Conservation (phyloP, 2,329 filamentous ascomycete genomes). For the Epichloe uncinata region DNA sequence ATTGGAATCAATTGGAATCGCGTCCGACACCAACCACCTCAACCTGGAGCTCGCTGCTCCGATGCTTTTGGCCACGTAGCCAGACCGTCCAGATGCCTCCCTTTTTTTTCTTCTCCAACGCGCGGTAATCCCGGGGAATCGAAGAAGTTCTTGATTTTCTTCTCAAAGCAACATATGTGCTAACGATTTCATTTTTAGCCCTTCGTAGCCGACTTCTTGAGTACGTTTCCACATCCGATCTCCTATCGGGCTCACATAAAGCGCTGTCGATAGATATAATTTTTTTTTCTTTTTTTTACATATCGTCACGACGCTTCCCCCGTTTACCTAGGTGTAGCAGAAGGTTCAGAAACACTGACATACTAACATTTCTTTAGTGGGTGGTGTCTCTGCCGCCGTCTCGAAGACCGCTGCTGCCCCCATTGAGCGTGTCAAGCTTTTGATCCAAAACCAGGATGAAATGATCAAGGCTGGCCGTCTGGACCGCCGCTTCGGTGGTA, state of each 20-base stretch:
- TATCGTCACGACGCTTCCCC: not conserved
- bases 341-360: not conserved
- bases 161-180: constrained; percentile 9
- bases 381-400: constrained; percentile 99
- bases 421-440: constrained; percentile 99
- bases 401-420: constrained; percentile 99
- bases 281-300: not conserved
- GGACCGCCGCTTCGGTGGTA: constrained; percentile 91
- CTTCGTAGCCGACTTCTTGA: constrained; percentile 97
- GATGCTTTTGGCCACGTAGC: not conserved
- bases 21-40: not conserved
- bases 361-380: constrained; percentile 49
- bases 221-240: constrained; percentile 46
- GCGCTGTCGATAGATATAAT: not conserved
- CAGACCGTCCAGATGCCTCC: not conserved
- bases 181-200: constrained; percentile 42
- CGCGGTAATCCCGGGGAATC: not conserved
- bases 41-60: not conserved
- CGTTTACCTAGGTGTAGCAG: not conserved
- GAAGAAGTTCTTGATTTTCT: constrained; percentile 6
- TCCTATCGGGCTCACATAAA: not conserved
- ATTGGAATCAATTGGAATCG: not conserved
- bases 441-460: constrained; percentile 99
- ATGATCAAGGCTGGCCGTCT: constrained; percentile 99
- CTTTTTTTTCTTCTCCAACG: not conserved